A percentile compares a stretch with the other conserved stretches of the same genome.
phyloP scores from a whole-genome alignment of 164 flowering plant species.

The Aristolochia californica region DNA sequence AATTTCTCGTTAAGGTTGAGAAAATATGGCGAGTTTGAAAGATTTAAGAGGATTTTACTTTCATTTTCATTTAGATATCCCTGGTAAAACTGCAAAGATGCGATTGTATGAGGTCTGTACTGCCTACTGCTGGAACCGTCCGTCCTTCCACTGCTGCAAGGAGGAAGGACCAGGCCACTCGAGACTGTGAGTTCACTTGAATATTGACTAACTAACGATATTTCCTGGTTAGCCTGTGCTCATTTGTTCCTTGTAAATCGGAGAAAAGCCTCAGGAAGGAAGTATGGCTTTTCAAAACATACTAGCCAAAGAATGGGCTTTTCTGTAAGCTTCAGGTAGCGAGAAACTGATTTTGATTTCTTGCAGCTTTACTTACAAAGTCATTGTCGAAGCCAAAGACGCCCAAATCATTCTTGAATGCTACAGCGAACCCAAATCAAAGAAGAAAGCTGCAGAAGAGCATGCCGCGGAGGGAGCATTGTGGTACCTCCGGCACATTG shows the following conservation, averaged over 20 bases:
- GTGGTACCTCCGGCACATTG: constrained; percentile 46
- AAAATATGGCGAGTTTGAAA: background rate
- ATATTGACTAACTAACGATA: background rate
- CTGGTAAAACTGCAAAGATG: constrained; percentile 45
- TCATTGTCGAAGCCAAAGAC: constrained; percentile 41
- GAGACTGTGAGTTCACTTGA: constrained; percentile 59
- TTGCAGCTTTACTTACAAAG: constrained; percentile 65
- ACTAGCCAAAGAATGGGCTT: no score
- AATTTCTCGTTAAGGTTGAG: background rate
- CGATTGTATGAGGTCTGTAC: constrained; percentile 57
- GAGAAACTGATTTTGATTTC: background rate
- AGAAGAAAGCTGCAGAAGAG: constrained; percentile 70
- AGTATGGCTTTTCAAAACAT: no score
- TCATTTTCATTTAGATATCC: background rate
- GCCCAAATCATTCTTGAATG: constrained; percentile 36
- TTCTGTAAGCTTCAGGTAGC: background rate
- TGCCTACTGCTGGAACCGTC: constrained; percentile 58
- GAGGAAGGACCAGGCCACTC: constrained; percentile 74
- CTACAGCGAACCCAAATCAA: constrained; percentile 32
- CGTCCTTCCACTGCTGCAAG: constrained; percentile 50
- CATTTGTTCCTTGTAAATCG: no score
- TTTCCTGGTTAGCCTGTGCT: no score
- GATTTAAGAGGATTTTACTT: background rate
- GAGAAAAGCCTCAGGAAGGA: no score
- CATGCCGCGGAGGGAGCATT: constrained; percentile 76